phyloP scores from a whole-genome alignment of 148 eudicot genomes.

The Rhododendron vialii region DNA sequence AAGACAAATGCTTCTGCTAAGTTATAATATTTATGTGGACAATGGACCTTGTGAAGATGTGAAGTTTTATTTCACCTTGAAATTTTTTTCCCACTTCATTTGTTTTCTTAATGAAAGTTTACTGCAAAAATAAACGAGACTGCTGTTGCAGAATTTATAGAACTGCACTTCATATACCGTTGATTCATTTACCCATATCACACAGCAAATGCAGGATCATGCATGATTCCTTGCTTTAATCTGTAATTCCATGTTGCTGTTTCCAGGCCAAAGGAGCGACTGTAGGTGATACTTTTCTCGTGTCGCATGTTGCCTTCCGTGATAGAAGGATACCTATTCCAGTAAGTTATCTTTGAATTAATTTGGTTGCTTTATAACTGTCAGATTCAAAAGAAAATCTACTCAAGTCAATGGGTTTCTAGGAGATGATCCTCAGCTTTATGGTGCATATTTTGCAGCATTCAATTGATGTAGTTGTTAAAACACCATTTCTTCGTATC shows the following conservation, averaged over 20 bases:
- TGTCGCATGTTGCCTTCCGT: conserved; percentile 82
- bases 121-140: background rate
- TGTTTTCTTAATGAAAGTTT: background rate
- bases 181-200: background rate
- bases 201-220: background rate
- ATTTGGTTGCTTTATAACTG: background rate
- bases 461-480: background rate
- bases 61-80: background rate
- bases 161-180: background rate
- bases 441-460: background rate
- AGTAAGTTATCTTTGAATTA: conserved; percentile 38
- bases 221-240: background rate
- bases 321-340: conserved; percentile 98
- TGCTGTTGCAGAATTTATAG: background rate
- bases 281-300: conserved; percentile 81
- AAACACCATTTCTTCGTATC: background rate
- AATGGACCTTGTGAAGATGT: background rate
- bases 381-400: background rate
- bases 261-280: conserved; percentile 87
- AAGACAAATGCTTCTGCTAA: background rate
- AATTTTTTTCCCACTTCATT: background rate
- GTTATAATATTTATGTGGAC: background rate
- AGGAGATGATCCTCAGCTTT: background rate
- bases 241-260: conserved; percentile 1
- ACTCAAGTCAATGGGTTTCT: background rate